Conservation (phyloP, 495 filamentous ascomycete genomes). For the Viridothelium virens region DNA sequence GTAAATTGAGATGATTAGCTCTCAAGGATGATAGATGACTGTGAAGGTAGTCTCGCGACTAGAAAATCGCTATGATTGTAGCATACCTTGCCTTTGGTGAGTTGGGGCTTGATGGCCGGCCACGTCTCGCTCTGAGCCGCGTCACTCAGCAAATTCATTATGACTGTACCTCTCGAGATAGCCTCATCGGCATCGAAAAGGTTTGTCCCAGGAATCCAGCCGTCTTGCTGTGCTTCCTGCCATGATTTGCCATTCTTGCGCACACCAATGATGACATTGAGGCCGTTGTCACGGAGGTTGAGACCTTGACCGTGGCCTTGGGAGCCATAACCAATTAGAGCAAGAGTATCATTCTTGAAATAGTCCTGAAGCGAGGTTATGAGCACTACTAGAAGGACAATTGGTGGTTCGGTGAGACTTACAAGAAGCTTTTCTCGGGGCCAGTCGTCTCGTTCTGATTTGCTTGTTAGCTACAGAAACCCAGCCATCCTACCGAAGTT, state of each 20-base stretch:
- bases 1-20: not conserved
- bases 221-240: constrained; percentile 94
- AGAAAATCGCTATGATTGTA: constrained; percentile 3
- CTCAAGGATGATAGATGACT: too few species aligned
- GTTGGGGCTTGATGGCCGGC: constrained; percentile 92
- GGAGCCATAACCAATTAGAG: constrained; percentile 97
- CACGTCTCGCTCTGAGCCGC: constrained; percentile 97
- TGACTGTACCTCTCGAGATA: constrained; percentile 82
- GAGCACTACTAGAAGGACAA: not conserved
- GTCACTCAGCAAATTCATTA: constrained; percentile 98
- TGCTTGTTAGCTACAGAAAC: constrained; percentile 20
- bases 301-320: constrained; percentile 98
- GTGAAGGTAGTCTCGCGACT: not conserved
- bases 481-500: not conserved
- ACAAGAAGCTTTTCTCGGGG: constrained; percentile 92
- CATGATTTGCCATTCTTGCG: constrained; percentile 96
- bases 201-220: constrained; percentile 97
- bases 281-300: constrained; percentile 97
- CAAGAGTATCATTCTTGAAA: constrained; percentile 99
- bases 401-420: constrained; percentile 36
- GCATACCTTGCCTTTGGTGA: constrained; percentile 91
- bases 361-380: constrained; percentile 55
- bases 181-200: constrained; percentile 95
- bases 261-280: constrained; percentile 97
- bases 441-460: constrained; percentile 90